Conservation (phyloP, 164 flowering plant genomes). For the Liriodendron chinense region DNA sequence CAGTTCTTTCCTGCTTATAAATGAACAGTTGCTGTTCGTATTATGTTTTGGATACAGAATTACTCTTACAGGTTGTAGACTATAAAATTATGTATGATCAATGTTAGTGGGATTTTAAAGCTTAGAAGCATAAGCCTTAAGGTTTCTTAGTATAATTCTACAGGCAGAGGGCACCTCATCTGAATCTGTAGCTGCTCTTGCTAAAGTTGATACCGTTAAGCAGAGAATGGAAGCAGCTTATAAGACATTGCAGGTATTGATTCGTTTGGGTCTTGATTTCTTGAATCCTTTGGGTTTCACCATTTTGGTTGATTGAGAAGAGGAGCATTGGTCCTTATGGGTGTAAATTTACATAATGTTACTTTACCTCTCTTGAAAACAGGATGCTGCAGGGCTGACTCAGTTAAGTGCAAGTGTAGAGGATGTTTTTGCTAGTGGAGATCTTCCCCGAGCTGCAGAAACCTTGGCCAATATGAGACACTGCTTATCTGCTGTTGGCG, state of each 20-base stretch:
- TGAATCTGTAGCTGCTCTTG: slow-evolving; percentile 88
- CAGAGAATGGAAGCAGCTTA: slow-evolving; percentile 98
- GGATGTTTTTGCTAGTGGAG: slow-evolving; percentile 99
- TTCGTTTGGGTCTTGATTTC: slow-evolving; percentile 9
- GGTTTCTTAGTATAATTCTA: neutral
- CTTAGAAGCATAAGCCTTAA: too few species aligned
- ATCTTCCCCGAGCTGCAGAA: slow-evolving; percentile 95
- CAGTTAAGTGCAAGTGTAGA: slow-evolving; percentile 95
- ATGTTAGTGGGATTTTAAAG: too few species aligned
- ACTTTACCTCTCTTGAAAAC: slow-evolving; percentile 9
- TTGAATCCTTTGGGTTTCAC: neutral
- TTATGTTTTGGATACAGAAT: neutral
- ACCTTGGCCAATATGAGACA: slow-evolving; percentile 98
- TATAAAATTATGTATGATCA: too few species aligned
- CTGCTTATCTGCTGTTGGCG: slow-evolving; percentile 97
- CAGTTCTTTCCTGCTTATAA: too few species aligned
- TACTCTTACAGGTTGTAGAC: neutral
- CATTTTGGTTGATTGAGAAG: too few species aligned
- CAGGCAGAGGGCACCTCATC: slow-evolving; percentile 99
- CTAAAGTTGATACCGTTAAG: slow-evolving; percentile 90
- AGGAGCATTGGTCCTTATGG: neutral
- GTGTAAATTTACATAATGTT: neutral
- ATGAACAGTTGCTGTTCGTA: neutral
- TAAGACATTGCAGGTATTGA: slow-evolving; percentile 82
- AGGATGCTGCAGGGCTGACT: slow-evolving; percentile 99